Conservation (phyloP, 192 early-diverging fungal genomes). For the Dispira simplex region DNA sequence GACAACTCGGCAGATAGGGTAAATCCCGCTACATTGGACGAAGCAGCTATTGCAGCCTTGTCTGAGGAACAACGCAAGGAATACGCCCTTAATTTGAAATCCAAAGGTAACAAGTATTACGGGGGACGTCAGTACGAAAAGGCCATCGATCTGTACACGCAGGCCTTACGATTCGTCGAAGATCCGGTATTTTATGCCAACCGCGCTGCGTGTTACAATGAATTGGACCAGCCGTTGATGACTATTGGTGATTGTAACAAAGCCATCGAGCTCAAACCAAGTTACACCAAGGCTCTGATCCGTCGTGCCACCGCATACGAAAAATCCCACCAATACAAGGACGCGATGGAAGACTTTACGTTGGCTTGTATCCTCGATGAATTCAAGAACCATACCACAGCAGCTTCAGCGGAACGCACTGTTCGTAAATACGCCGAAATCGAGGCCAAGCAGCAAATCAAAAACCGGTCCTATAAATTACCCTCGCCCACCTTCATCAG, state of each 20-base stretch:
- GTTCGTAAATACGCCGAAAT: constrained; percentile 72
- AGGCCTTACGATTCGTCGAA: constrained; percentile 68
- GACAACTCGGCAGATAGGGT: constrained; percentile 28
- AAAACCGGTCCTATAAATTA: constrained; percentile 42
- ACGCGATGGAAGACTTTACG: constrained; percentile 69
- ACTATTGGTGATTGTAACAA: constrained; percentile 77
- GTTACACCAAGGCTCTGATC: constrained; percentile 81
- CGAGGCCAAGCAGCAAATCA: constrained; percentile 56
- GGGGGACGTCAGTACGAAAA: constrained; percentile 64
- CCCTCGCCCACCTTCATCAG: constrained; percentile 87
- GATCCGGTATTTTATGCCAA: constrained; percentile 88
- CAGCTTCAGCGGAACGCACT: constrained; percentile 72
- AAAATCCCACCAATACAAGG: constrained; percentile 25
- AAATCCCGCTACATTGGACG: constrained; percentile 8
- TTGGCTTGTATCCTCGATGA: constrained; percentile 87
- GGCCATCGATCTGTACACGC: constrained; percentile 75
- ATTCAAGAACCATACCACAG: constrained; percentile 73
- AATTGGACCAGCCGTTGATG: constrained; percentile 47
- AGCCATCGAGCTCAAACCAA: constrained; percentile 65
- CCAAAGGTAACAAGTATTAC: constrained; percentile 78
- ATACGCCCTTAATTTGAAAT: constrained; percentile 63
- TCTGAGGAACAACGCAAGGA: constrained; percentile 27
- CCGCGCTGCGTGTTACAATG: constrained; percentile 85
- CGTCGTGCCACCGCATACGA: constrained; percentile 53
- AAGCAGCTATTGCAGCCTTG: constrained; percentile 31